phyloP scores from a whole-genome alignment of 1,139 yeast species.

The Diutina catenulata region DNA sequence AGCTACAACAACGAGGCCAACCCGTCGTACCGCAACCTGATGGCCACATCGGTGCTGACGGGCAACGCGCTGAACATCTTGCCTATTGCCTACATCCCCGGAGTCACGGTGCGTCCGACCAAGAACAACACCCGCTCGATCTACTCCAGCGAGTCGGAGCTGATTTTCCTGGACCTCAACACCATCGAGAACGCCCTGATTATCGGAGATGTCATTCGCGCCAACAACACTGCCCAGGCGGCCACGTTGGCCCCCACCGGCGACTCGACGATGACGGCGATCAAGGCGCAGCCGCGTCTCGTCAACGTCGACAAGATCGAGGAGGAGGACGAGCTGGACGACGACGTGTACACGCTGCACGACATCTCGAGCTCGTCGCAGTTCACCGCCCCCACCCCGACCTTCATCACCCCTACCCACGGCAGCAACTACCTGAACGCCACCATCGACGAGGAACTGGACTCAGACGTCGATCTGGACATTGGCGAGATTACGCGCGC shows the following conservation, averaged over 20 bases:
- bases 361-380: background rate
- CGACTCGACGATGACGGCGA: slow-evolving; percentile 45
- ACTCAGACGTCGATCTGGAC: slow-evolving; percentile 36
- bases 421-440: slow-evolving; percentile 5
- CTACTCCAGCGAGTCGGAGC: slow-evolving; percentile 38
- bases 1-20: slow-evolving; percentile 12
- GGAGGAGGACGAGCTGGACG: slow-evolving; percentile 37
- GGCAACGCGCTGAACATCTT: slow-evolving; percentile 73
- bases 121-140: slow-evolving; percentile 34
- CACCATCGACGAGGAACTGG: slow-evolving; percentile 11
- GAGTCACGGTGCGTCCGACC: slow-evolving; percentile 62
- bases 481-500: slow-evolving; percentile 32
- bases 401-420: slow-evolving; percentile 11
- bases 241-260: slow-evolving; percentile 8
- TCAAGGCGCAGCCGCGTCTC: slow-evolving; percentile 56
- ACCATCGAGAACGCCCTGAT: slow-evolving; percentile 45
- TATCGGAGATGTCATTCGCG: slow-evolving; percentile 34
- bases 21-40: slow-evolving; percentile 23
- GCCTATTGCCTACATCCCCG: slow-evolving; percentile 93
- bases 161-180: slow-evolving; percentile 39
- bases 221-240: slow-evolving; percentile 14
- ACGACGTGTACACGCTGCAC: slow-evolving; percentile 13
- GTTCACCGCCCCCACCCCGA: slow-evolving; percentile 3
- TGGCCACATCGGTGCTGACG: slow-evolving; percentile 56
- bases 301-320: slow-evolving; percentile 45